Evolutionary conservation across 2,329 filamentous ascomycete genomes (phyloP).

Genomic region (Aureobasidium leucospermi): DNA sequence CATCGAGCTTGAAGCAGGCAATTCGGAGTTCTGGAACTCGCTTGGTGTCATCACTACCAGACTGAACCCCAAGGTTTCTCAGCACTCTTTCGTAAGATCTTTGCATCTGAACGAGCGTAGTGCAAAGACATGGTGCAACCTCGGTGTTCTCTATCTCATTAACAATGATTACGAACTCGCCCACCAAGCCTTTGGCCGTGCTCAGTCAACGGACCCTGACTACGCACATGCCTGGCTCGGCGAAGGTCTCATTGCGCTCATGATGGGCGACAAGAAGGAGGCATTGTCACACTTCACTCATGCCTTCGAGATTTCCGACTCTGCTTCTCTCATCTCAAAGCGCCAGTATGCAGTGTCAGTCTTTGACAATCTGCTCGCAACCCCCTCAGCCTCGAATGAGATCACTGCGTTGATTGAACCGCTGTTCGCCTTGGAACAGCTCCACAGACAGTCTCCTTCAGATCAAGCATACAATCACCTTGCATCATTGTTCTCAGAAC

Average conservation of each 20-base stretch:
- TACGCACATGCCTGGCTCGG: conserved; percentile 92
- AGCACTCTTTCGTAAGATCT: conserved; percentile 88
- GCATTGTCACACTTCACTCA: conserved; percentile 84
- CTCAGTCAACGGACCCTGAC: conserved; percentile 90
- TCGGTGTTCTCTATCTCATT: conserved; percentile 77
- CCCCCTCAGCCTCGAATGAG: conserved; percentile 44
- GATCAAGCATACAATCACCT: conserved; percentile 72
- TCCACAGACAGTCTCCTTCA: conserved; percentile 62
- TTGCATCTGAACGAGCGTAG: conserved; percentile 86
- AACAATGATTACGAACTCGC: conserved; percentile 81
- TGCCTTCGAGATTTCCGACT: conserved; percentile 84
- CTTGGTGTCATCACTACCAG: conserved; percentile 83
- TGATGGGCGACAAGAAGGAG: conserved; percentile 67
- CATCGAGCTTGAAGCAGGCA: conserved; percentile 90
- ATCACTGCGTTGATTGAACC: conserved; percentile 67
- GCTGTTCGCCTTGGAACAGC: conserved; percentile 78
- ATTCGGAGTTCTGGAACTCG: conserved; percentile 95
- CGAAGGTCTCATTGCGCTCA: conserved; percentile 75
- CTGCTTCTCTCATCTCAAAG: conserved; percentile 64
- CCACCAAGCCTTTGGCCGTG: conserved; percentile 80
- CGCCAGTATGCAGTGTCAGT: conserved; percentile 71
- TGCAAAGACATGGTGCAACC: conserved; percentile 79
- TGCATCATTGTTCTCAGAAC: conserved; percentile 71
- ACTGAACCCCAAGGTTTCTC: conserved; percentile 78
- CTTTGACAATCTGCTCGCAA: conserved; percentile 71